Conservation (phyloP, 1,139 yeast species). For the Geotrichum reessii region DNA sequence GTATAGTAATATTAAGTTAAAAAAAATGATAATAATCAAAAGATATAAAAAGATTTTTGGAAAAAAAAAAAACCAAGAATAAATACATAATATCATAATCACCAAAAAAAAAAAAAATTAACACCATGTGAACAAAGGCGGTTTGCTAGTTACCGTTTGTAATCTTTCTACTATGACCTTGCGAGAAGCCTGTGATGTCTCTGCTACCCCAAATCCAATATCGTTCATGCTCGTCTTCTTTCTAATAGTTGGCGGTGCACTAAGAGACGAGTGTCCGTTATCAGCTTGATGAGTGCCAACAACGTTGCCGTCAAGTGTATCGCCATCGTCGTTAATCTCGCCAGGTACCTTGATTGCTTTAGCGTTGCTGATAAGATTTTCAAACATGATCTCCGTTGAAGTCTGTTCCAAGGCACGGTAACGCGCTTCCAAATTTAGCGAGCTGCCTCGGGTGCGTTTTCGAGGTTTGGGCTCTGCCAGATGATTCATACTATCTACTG, state of each 20-base stretch:
- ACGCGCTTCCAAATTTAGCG: slow-evolving; percentile 25
- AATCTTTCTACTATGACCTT: slow-evolving; percentile 58
- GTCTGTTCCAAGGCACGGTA: slow-evolving; percentile 23
- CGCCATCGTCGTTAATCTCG: slow-evolving; percentile 7
- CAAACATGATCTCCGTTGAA: slow-evolving; percentile 6
- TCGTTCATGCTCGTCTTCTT: background rate
- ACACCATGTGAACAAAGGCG: slow-evolving; percentile 72
- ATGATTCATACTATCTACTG: slow-evolving; percentile 1
- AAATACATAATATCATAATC: background rate
- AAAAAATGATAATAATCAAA: background rate
- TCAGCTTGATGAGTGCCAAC: slow-evolving; percentile 4
- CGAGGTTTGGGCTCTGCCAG: background rate
- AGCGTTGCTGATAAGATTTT: slow-evolving; percentile 10
- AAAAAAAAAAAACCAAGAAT: background rate
- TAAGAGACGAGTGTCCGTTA: background rate
- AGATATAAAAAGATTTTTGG: background rate
- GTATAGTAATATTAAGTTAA: background rate
- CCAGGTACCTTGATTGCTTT: background rate
- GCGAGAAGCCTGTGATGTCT: slow-evolving; percentile 28
- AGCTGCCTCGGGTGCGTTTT: slow-evolving; percentile 6
- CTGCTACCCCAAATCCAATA: slow-evolving; percentile 33
- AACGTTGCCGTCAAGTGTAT: slow-evolving; percentile 7
- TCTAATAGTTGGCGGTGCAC: slow-evolving; percentile 13
- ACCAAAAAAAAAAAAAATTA: slow-evolving; percentile 30
- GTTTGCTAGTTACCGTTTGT: slow-evolving; percentile 50